These are phyloP conservation scores for Mollisia scopiformis DNA, from an alignment of 2,329 filamentous ascomycete species.

Conservation along the genomic window DNA sequence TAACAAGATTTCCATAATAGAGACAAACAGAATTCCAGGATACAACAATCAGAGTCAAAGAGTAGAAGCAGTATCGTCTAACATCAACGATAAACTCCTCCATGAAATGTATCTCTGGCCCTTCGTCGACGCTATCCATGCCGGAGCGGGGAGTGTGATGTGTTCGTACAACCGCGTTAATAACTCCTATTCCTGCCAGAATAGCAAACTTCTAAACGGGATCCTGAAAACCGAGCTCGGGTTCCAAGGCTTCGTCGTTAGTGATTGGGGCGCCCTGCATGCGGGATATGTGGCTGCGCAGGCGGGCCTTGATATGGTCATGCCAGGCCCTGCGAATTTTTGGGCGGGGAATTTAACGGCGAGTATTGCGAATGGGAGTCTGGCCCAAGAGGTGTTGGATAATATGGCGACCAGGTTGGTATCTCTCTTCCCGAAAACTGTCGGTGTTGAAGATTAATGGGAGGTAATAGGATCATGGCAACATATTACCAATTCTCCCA, in stretches of 20 bases:
- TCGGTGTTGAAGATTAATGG: slow-evolving; percentile 45
- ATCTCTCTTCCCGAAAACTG: too few relatives aligned
- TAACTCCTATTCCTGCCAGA: slow-evolving; percentile 69
- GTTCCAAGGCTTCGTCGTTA: slow-evolving; percentile 84
- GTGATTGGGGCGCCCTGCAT: slow-evolving; percentile 75
- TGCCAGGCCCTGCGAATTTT: slow-evolving; percentile 22
- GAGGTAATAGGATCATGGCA: slow-evolving; percentile 52
- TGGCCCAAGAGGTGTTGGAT: slow-evolving; percentile 46
- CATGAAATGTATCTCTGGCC: slow-evolving; percentile 86
- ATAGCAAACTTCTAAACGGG: slow-evolving; percentile 79
- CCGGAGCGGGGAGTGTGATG: slow-evolving; percentile 79
- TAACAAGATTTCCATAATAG: slow-evolving; percentile 32
- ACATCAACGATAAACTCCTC: slow-evolving; percentile 75
- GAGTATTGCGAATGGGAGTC: slow-evolving; percentile 62
- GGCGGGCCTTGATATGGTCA: slow-evolving; percentile 74
- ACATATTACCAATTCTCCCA: slow-evolving; percentile 63
- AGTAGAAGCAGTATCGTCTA: slow-evolving; percentile 54
- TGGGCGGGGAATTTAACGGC: slow-evolving; percentile 42
- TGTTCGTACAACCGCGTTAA: slow-evolving; percentile 79
- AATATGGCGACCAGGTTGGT: slow-evolving; percentile 64
- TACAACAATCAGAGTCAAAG: slow-evolving; percentile 39
- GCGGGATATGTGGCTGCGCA: slow-evolving; percentile 77
- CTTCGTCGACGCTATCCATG: slow-evolving; percentile 78
- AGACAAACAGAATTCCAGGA: slow-evolving; percentile 49
- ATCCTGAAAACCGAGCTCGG: slow-evolving; percentile 83